Percentiles rank a stretch among this genome's conserved stretches.
phyloP scores from a whole-genome alignment of 805 yeast genomes.

The Kodamaea jinghongensis region DNA sequence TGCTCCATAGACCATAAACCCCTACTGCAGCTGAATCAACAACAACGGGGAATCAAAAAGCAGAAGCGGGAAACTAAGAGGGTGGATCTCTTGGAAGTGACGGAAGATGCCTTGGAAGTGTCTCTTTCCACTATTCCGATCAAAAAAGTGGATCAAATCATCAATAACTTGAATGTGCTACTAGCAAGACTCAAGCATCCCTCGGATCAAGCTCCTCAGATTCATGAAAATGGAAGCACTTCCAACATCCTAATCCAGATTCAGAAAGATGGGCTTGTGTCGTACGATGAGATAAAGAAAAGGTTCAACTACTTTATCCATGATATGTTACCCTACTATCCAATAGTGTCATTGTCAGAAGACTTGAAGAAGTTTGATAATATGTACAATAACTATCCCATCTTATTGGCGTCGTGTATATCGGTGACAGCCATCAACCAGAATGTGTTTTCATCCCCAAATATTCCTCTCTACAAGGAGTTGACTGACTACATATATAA shows the following conservation, averaged over 20 bases:
- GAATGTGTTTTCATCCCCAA: constrained; percentile 15
- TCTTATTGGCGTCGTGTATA: constrained; percentile 42
- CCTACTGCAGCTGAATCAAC: neutral
- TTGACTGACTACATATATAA: constrained; percentile 45
- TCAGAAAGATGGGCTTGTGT: no score
- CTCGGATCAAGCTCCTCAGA: no score
- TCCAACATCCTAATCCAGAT: no score
- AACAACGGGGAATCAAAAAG: neutral
- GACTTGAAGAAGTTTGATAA: constrained; percentile 35
- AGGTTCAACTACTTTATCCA: constrained; percentile 35
- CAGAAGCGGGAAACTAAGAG: neutral
- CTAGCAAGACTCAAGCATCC: constrained; percentile 3
- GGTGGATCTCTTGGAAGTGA: constrained; percentile 1
- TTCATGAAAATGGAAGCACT: no score
- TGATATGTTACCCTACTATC: constrained; percentile 46
- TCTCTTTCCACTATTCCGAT: neutral
- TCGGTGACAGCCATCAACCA: constrained; percentile 49
- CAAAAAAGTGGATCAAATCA: neutral
- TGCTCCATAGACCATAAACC: constrained; percentile 54
- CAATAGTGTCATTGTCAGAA: constrained; percentile 43
- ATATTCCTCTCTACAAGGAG: constrained; percentile 40
- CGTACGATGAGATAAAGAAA: constrained; percentile 27
- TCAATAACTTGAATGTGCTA: constrained; percentile 4
- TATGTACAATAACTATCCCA: constrained; percentile 41
- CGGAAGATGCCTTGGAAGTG: constrained; percentile 4